Evolutionary conservation across 495 filamentous ascomycete species (phyloP), one percentile per base, ranked within the genome.

Genomic region (Neurospora tetrasperma): DNA sequence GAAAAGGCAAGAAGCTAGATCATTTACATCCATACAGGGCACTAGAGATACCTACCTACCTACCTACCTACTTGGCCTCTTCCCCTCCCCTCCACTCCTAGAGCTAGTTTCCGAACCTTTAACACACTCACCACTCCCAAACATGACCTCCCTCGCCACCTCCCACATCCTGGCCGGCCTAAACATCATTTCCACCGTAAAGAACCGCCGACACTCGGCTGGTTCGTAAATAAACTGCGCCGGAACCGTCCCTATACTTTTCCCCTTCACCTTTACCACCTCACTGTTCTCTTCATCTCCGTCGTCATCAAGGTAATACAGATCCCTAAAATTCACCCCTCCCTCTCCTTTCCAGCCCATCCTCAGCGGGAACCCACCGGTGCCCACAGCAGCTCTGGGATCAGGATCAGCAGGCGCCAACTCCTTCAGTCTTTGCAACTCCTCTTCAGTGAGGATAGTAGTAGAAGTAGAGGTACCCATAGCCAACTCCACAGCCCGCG

Each of bases 51-150:
- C 35, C 35, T 38, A 38, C 5, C 35, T 4, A 38, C 35, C 5
- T 38, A 38, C 35, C 35, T 38, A 38, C 5, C 35, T 0, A 38
- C 35, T 0, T 38, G 35, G 3, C 0, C 35, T 38, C 35, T 38
- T 38, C 35, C 4, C 35, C 35, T 6, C 4, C 35, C 35, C 23
- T 23, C 23, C 35, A 5, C 4, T 6, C 5, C 35, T 2, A 38
- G 35, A 4, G 35, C 35, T 5, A 38, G 35, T 38, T 6, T 5
- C 35, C 35, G 35, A 38, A 38, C 35, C 35, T 2, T 38, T 4
- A 39, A 77, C 77, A 31, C 77, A 78, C 42, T 68, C 75, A 8
- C 71, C 73, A 6, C 31, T 43, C 1, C 41, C 39, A 43, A 20
- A 71, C 42, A 71, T 46, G 27, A 44, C 70, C 70, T 31, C 70